Evolutionary conservation across 2,329 filamentous ascomycete species (phyloP).

Genomic region (Alternaria conjuncta): DNA sequence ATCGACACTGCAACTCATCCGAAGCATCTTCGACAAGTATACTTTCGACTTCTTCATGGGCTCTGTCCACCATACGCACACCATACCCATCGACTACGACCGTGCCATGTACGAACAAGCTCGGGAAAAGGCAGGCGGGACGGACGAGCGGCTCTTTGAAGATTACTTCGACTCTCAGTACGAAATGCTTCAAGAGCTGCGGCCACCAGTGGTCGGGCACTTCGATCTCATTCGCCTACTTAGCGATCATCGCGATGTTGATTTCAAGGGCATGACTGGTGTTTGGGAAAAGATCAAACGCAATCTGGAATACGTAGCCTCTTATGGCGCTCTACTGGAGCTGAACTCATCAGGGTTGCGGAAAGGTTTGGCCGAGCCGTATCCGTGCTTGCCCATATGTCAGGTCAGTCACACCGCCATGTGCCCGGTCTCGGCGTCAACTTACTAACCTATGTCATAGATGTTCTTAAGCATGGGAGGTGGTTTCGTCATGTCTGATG

Average conservation of each 20-base stretch:
- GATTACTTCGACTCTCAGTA: constrained; percentile 89
- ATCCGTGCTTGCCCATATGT: constrained; percentile 80
- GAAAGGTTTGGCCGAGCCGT: constrained; percentile 90
- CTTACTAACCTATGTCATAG: constrained; percentile 51
- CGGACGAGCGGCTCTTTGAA: constrained; percentile 70
- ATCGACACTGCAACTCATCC: constrained; percentile 66
- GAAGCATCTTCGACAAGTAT: constrained; percentile 64
- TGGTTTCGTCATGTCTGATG: constrained; percentile 89
- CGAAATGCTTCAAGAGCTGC: constrained; percentile 75
- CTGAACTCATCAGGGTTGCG: constrained; percentile 86
- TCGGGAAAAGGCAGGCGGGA: constrained; percentile 61
- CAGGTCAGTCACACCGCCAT: constrained; percentile 61
- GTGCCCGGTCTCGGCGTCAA: constrained; percentile 4
- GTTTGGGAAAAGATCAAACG: constrained; percentile 78
- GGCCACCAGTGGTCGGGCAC: constrained; percentile 84
- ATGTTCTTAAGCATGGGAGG: constrained; percentile 76
- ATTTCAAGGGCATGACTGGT: constrained; percentile 62
- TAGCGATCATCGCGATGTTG: constrained; percentile 70
- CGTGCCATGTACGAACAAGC: constrained; percentile 69
- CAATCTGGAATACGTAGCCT: constrained; percentile 74
- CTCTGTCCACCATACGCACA: constrained; percentile 87
- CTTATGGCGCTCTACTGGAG: constrained; percentile 84
- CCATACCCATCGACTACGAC: constrained; percentile 89
- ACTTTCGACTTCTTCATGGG: constrained; percentile 89
- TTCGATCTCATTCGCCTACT: constrained; percentile 90